Percentiles rank a stretch among this genome's conserved stretches.
Evolutionary conservation across 805 yeast species (phyloP).

Genomic region (Blastobotrys parvus): DNA sequence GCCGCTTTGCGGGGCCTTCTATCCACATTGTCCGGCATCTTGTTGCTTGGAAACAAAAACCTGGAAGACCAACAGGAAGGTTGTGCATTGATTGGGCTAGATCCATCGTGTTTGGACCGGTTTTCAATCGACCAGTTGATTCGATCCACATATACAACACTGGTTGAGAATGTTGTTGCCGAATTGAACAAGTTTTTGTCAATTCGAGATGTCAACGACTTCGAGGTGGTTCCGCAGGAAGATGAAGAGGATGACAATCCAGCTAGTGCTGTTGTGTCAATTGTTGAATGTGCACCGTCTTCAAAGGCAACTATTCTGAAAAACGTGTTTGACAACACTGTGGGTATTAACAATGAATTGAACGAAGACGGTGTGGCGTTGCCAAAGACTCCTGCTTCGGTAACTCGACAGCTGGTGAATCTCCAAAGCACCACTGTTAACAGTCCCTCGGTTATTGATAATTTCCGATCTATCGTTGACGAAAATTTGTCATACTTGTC

Average conservation of each 20-base stretch:
- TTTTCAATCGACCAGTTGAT: constrained; percentile 27
- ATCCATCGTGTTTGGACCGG: constrained; percentile 21
- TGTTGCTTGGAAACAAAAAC: constrained; percentile 29
- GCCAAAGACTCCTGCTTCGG: constrained; percentile 16
- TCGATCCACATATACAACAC: constrained; percentile 26
- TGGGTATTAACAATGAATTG: constrained; percentile 32
- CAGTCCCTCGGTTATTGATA: constrained; percentile 10
- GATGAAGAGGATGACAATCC: constrained; percentile 23
- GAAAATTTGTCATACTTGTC: constrained; percentile 21
- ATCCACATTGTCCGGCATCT: constrained; percentile 31
- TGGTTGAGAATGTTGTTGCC: constrained; percentile 26
- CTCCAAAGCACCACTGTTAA: background rate
- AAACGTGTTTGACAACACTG: constrained; percentile 29
- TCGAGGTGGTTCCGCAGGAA: constrained; percentile 10
- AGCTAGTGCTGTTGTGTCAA: constrained; percentile 29
- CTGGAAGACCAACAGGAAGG: constrained; percentile 32
- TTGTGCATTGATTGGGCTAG: constrained; percentile 32
- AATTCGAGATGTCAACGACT: constrained; percentile 19
- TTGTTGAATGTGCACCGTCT: constrained; percentile 27
- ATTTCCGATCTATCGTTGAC: constrained; percentile 19
- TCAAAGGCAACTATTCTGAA: constrained; percentile 20
- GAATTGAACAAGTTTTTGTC: constrained; percentile 29
- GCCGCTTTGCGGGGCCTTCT: constrained; percentile 27
- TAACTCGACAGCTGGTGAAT: constrained; percentile 9
- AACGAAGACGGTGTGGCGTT: constrained; percentile 28